These are phyloP conservation scores for Melanomma pulvis-pyrius DNA, from an alignment of 495 filamentous ascomycete genomes.

Conservation along the genomic window DNA sequence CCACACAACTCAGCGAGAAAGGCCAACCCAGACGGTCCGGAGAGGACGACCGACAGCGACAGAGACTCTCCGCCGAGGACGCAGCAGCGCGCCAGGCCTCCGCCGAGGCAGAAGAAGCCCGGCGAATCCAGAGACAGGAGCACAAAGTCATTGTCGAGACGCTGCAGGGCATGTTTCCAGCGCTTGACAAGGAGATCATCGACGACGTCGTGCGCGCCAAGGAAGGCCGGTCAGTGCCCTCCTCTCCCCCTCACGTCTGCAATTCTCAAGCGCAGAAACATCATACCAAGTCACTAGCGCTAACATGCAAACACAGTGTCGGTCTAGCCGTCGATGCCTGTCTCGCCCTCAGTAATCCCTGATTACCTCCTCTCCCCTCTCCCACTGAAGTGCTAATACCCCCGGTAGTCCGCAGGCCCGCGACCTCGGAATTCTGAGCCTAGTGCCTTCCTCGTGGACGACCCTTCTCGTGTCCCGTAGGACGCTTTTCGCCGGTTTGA, in stretches of 20 bases:
- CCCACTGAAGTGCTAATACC: no score
- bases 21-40: conserved; percentile 25
- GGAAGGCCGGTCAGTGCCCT: conserved; percentile 74
- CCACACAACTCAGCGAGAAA: conserved; percentile 13
- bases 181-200: conserved; percentile 86
- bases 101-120: conserved; percentile 87
- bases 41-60: conserved; percentile 18
- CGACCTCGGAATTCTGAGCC: no score
- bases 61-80: conserved; percentile 71
- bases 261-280: no score
- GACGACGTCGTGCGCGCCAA: conserved; percentile 92
- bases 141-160: conserved; percentile 91
- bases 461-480: no score
- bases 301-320: conserved; percentile 59
- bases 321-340: conserved; percentile 90
- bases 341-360: conserved; percentile 66
- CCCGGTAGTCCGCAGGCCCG: no score
- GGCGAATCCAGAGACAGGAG: conserved; percentile 79
- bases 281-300: background rate
- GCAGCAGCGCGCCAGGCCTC: conserved; percentile 92
- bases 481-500: no score
- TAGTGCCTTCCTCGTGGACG: no score
- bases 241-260: background rate
- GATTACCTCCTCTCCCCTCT: background rate
- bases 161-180: conserved; percentile 88